Base-by-base conservation (phyloP, 371 early-diverging fungal species). In the Rhizopus sp. region DNA sequence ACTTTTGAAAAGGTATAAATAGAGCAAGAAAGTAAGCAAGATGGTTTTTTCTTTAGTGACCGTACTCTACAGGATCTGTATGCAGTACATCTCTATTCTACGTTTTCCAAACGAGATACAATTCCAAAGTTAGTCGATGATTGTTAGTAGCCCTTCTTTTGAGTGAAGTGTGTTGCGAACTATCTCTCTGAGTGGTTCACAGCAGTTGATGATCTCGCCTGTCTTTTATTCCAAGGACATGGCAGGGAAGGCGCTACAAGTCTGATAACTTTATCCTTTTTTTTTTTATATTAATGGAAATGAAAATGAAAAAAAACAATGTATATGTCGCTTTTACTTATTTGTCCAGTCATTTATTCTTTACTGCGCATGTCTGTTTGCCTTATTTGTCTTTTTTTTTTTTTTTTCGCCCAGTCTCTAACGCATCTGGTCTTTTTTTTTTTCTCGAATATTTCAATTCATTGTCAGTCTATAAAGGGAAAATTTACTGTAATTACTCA, bases 1-100 rank as follows among this genome's bases (percentile, higher is more conserved):
- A 23, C 23, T 23, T 23, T 23, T 23, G 38, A 54, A 64, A 66
- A 71, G 55, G 46, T 71, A 71, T 71, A 71, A 67, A 71, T 62
- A 33, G 35, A 37, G 30, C n/a, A 37, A 31, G 12, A 56, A 49
- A 53, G 55, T 44, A 39, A n/a, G 59, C 48, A 60, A 52, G 10
- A 10, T 30, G 16, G 15, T 40, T 64, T 62, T 64, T 66, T 69
- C 69, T 58, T 69, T 65, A 73, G 69, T 65, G 67, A 69, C 70
- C 73, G 73, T 73, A 69, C 73, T 73, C 73, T 69, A 69, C 73
- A 73, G 70, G 73, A 73, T 73, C 70, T 73, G 73, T 73, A 73
- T 73, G 68, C 73, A 73, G 73, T 73, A 73, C 67, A 67, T 69
- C 53, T 62, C 73, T 63, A 63, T 67, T 73, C 69, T 69, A 69